phyloP scores from a whole-genome alignment of 306 rosid species.

The Fragaria vesca region DNA sequence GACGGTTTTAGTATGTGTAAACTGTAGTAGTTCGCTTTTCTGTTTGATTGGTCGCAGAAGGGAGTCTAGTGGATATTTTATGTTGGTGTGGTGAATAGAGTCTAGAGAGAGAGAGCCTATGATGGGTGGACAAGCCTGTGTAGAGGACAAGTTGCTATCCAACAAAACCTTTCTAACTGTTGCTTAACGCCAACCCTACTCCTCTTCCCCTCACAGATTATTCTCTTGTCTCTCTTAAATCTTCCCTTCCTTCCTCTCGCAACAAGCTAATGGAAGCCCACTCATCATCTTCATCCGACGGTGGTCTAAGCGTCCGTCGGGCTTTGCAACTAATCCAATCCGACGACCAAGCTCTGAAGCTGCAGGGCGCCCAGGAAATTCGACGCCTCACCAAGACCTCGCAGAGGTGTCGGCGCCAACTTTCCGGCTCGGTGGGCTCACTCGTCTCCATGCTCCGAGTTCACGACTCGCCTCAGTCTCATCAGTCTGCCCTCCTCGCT shows the following conservation, averaged over 20 bases:
- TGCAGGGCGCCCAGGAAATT: conserved; percentile 77
- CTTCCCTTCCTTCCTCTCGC: background rate
- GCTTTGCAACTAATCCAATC: conserved; percentile 67
- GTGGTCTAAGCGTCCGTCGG: conserved; percentile 51
- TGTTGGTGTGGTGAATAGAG: too few relatives aligned
- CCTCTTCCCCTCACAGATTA: conserved; percentile 18
- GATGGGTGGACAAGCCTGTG: background rate
- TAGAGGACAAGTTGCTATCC: background rate
- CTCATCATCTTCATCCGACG: conserved; percentile 35
- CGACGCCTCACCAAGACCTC: conserved; percentile 90
- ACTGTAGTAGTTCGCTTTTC: too few relatives aligned
- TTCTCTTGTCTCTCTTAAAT: background rate
- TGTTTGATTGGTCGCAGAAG: too few relatives aligned
- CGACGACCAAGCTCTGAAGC: conserved; percentile 45
- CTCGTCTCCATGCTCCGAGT: conserved; percentile 39
- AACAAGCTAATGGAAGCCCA: conserved; percentile 27
- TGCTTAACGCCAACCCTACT: conserved; percentile 46
- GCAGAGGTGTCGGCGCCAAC: conserved; percentile 82
- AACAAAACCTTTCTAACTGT: conserved; percentile 28
- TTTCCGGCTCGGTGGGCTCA: conserved; percentile 38
- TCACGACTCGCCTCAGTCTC: conserved; percentile 60
- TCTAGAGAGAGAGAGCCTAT: too few relatives aligned
- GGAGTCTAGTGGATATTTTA: too few relatives aligned
- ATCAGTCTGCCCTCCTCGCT: conserved; percentile 80
- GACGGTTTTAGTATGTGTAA: too few relatives aligned